Conservation (phyloP, 2,329 filamentous ascomycete genomes). For the Teratosphaeriaceae sp. region DNA sequence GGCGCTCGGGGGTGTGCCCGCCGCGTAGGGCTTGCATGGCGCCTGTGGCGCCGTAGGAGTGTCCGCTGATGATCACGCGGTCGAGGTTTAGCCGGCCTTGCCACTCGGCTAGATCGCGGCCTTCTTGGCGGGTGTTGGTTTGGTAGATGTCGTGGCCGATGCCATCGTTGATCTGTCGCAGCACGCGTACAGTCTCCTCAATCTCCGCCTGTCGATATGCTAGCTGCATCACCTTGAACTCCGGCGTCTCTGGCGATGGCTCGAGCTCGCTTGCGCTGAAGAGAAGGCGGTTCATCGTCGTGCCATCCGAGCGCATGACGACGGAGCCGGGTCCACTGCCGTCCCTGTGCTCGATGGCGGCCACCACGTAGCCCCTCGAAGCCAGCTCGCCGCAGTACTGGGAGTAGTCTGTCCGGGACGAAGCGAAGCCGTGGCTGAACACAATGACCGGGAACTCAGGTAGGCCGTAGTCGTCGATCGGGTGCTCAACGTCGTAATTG, state of each 20-base stretch:
- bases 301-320: slow-evolving; percentile 31
- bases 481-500: slow-evolving; percentile 24
- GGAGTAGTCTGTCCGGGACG: slow-evolving; percentile 39
- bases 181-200: slow-evolving; percentile 38
- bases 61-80: slow-evolving; percentile 53
- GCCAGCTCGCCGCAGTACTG: slow-evolving; percentile 42
- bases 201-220: slow-evolving; percentile 41
- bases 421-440: slow-evolving; percentile 43
- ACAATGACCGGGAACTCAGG: slow-evolving; percentile 37
- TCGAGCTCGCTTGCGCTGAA: slow-evolving; percentile 31
- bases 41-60: slow-evolving; percentile 61
- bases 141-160: slow-evolving; percentile 28
- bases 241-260: slow-evolving; percentile 20
- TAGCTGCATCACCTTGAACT: slow-evolving; percentile 38
- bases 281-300: slow-evolving; percentile 32
- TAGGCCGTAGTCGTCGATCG: slow-evolving; percentile 24
- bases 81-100: slow-evolving; percentile 48
- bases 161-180: slow-evolving; percentile 35
- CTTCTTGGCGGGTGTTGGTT: slow-evolving; percentile 45
- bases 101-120: slow-evolving; percentile 44
- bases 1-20: slow-evolving; percentile 37
- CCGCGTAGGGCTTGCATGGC: slow-evolving; percentile 54
- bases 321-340: slow-evolving; percentile 40
- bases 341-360: slow-evolving; percentile 42
- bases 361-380: slow-evolving; percentile 40